Conservation (phyloP, 2,329 filamentous ascomycete genomes). For the Arthrobotrys sinensis region DNA sequence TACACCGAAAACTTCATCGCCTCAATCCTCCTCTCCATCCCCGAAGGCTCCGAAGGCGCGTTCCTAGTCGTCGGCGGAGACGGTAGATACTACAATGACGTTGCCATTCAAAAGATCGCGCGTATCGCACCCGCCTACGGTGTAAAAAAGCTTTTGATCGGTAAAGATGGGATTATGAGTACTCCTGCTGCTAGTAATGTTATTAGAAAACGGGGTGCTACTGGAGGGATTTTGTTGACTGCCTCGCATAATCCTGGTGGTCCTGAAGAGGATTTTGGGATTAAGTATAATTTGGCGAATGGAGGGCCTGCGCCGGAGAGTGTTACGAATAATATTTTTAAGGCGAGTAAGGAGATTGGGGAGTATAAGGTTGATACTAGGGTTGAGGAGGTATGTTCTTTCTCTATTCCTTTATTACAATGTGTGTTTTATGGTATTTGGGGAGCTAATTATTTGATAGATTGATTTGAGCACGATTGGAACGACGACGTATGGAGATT, state of each 20-base stretch:
- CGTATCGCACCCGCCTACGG: conserved; percentile 98
- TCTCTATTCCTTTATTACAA: background rate
- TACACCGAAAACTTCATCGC: conserved; percentile 97
- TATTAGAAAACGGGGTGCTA: conserved; percentile 94
- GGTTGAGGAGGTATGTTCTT: conserved; percentile 78
- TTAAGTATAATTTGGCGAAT: conserved; percentile 99
- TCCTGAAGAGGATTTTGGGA: conserved; percentile 94
- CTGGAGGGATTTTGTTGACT: conserved; percentile 95
- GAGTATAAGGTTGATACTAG: conserved; percentile 89
- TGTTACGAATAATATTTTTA: conserved; percentile 98
- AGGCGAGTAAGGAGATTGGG: conserved; percentile 87
- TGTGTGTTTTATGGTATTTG: too few species aligned
- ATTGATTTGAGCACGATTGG: conserved; percentile 84
- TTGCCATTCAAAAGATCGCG: conserved; percentile 95
- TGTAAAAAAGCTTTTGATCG: conserved; percentile 98
- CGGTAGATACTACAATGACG: conserved; percentile 96
- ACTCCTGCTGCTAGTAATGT: conserved; percentile 96
- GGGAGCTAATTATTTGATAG: conserved; percentile 36
- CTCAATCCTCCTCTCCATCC: conserved; percentile 95
- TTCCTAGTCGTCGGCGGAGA: conserved; percentile 98
- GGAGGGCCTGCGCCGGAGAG: conserved; percentile 95
- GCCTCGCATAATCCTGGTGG: conserved; percentile 98
- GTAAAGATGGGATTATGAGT: conserved; percentile 95
- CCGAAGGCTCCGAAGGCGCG: conserved; percentile 88
- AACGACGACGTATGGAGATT: conserved; percentile 83